Base-by-base conservation (phyloP, 2,329 filamentous ascomycete genomes). In the Colletotrichum sp. region DNA sequence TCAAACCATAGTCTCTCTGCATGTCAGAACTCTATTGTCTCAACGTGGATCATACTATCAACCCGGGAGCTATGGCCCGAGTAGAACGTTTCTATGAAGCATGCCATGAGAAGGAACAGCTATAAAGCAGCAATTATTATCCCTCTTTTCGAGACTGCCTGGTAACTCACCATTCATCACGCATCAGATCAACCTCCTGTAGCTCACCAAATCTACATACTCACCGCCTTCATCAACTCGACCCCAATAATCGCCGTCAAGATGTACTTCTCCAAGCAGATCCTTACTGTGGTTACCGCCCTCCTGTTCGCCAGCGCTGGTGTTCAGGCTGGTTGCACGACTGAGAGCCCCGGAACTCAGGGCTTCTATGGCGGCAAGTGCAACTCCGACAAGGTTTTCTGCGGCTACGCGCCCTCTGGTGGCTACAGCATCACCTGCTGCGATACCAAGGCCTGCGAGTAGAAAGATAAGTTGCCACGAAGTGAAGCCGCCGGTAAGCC, bases 251-350 rank as follows among this genome's bases (percentile, higher is more conserved):
- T 19, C 8, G 7, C 11, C n/a, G 34, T 1, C 34, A 65, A 15
- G 6, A 65, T 65, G 34, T n/a, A 49, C 36, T 12, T 49, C 63
- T 29, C 25, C 22, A 65, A 30, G 25, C 36, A 49, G 34, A 65
- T 65, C 22, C 34, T 49, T 8, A 30, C 63, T 22, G 34, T 30
- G 7, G 1, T 30, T 15, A 27, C 36, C 25, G 63, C 36, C 5
- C 63, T 65, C 63, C 63, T 65, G n/a, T n/a, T 65, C 34, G n/a
- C 13, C 36, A 65, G 34, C 25, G 62, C 62, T 7, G 36, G 62
- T 19, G 34, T 65, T 8, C 62, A 65, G 36, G 62, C 62, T 8
- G 36, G 5, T 15, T 65, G 62, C 25, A 65, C 62, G 13, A 49
- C n/a, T 2, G 34, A 65, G 9, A 44, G 15, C 8, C 34, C 36